Conservation (phyloP, 768 basidiomycete species). For the Plicaturopsis crispa region DNA sequence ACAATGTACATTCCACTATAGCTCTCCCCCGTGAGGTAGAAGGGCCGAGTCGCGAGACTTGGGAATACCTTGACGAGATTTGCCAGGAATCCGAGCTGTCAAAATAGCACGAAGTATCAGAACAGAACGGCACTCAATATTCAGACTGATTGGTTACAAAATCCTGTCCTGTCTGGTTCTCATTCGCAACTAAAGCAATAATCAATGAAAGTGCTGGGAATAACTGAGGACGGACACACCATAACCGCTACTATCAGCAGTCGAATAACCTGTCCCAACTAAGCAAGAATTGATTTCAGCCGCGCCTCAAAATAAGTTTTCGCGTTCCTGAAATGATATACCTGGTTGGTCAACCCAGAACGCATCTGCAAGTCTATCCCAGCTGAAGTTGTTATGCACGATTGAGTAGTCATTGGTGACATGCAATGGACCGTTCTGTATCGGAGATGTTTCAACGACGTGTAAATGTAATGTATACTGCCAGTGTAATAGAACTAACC, state of each 20-base stretch:
- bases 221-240: not conserved
- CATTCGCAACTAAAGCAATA: slow-evolving; percentile 37
- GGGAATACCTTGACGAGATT: slow-evolving; percentile 76
- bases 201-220: slow-evolving; percentile 1
- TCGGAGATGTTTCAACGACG: not conserved
- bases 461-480: not conserved
- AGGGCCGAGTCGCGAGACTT: slow-evolving; percentile 53
- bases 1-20: slow-evolving; percentile 72
- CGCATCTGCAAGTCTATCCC: slow-evolving; percentile 9
- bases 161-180: slow-evolving; percentile 56
- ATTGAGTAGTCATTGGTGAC: slow-evolving; percentile 4
- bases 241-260: not conserved
- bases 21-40: slow-evolving; percentile 66
- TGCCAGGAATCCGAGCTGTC: slow-evolving; percentile 60
- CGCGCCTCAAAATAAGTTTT: too few relatives aligned
- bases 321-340: not conserved
- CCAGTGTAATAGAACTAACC: not conserved
- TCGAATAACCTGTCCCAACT: not conserved
- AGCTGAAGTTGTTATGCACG: slow-evolving; percentile 9
- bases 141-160: slow-evolving; percentile 25
- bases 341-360: slow-evolving; percentile 7
- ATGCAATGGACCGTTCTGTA: slow-evolving; percentile 7
- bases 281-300: not conserved
- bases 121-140: not conserved
- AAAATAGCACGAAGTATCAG: slow-evolving; percentile 1